Evolutionary conservation across 139 green algal genomes (phyloP), one percentile per base, ranked within the genome.

Genomic region (Pleodorina starrii): DNA sequence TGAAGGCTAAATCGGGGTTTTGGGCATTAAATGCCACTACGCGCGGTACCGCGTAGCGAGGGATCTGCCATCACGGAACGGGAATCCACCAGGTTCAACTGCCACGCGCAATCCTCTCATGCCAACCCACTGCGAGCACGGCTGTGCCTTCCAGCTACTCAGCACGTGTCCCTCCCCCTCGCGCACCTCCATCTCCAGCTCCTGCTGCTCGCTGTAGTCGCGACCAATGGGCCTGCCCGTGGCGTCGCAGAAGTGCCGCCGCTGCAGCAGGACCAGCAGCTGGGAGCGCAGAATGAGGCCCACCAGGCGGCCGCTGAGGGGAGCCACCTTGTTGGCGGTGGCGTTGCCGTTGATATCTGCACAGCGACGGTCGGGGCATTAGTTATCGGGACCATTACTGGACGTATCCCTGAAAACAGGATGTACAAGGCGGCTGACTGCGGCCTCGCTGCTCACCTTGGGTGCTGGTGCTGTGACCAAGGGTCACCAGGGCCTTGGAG

Each of bases 241-340:
- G 21, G 60, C 87, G 85, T 96, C 93, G 79, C 93, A 95, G 76
- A 95, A 96, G 73, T 93, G 92, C 29, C 92, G 84, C 42, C 92
- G 86, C 90, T 90, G 87, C 87, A 98, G 91, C 81, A 98, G 92
- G 82, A 97, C 94, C 57, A 97, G 87, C 87, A 99, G 90, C 95
- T 98, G 97, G 36, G 79, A 94, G 78, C 97, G 93, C 91, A 98
- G 92, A 69, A 98, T 94, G 9, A 99, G 54, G 57, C 97, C 97
- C 77, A 97, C 91, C 90, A 98, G 86, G 27, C 90, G 82, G 32
- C 92, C 90, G 71, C 27, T 66, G 17, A 87, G 25, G 3, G 54
- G 57, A 14, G 29, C 59, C 7, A 43, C 9, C 79, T 75, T 75
- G 38, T 7, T 10, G 36, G 48, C 27, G 25, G 44, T 48, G 76